A percentile compares a stretch with the other conserved stretches of the same genome.
Evolutionary conservation across 257 asterid species (phyloP).

Genomic region (Salvia splendens): DNA sequence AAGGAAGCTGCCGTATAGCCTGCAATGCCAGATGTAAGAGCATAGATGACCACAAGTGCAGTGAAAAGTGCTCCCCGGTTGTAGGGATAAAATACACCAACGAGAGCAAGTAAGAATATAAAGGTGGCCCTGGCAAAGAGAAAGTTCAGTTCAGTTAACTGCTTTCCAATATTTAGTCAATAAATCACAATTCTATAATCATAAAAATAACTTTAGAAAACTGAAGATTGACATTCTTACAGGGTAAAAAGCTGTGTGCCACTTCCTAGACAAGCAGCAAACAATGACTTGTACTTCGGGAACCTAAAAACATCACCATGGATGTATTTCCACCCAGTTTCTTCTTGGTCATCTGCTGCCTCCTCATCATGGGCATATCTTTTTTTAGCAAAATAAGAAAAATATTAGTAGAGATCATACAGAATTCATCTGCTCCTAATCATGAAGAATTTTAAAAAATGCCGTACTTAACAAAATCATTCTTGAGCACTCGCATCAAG

Average conservation of each 20-base stretch:
- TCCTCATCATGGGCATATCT: conserved; percentile 81
- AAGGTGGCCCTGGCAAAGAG: conserved; percentile 51
- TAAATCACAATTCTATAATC: neutral
- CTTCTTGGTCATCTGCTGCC: conserved; percentile 69
- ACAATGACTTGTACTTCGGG: conserved; percentile 60
- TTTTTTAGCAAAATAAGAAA: conserved; percentile 32
- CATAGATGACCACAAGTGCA: conserved; percentile 67
- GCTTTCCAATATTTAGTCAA: neutral
- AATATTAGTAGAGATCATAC: conserved; percentile 13
- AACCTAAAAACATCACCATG: conserved; percentile 79
- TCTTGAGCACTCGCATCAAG: conserved; percentile 63
- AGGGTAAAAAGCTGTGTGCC: conserved; percentile 66
- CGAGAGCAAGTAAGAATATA: conserved; percentile 61
- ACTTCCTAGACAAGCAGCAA: conserved; percentile 64
- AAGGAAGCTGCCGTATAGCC: conserved; percentile 61
- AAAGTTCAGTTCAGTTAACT: neutral
- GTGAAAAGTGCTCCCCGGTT: conserved; percentile 72
- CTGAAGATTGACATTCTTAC: conserved; percentile 38
- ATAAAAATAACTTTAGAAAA: neutral
- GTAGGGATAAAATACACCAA: conserved; percentile 77
- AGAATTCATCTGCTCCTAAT: neutral
- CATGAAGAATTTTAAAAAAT: conserved; percentile 13
- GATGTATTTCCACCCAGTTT: conserved; percentile 78
- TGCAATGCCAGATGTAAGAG: conserved; percentile 69
- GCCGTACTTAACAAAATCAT: conserved; percentile 67